A percentile compares a stretch with the other conserved stretches of the same genome.
Evolutionary conservation across 75 land plant species (phyloP).

Genomic region (Cryptomeria japonica): DNA sequence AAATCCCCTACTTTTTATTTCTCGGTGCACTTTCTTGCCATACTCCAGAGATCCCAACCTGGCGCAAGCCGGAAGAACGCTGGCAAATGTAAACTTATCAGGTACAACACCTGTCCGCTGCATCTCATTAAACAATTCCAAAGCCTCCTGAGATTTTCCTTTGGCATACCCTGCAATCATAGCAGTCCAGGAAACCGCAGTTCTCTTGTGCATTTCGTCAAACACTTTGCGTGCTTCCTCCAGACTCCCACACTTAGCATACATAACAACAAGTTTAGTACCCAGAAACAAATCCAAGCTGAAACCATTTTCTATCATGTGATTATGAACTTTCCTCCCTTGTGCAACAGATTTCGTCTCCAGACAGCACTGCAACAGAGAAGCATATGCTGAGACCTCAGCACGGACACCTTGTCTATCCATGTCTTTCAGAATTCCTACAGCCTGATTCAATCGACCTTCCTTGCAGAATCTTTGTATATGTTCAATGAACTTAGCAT

Average conservation of each 20-base stretch:
- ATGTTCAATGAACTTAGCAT: background rate
- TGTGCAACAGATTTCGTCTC: background rate
- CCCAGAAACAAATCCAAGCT: slow-evolving; percentile 8
- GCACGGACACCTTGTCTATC: background rate
- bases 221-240: too few relatives aligned
- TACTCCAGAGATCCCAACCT: slow-evolving; percentile 16
- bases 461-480: background rate
- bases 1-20: slow-evolving; percentile 26
- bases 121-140: slow-evolving; percentile 24
- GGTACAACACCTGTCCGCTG: slow-evolving; percentile 8
- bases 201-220: too few relatives aligned
- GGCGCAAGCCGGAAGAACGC: slow-evolving; percentile 32
- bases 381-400: background rate
- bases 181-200: too few relatives aligned
- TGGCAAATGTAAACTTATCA: slow-evolving; percentile 30
- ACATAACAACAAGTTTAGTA: too few relatives aligned
- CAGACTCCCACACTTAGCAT: too few relatives aligned
- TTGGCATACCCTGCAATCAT: background rate
- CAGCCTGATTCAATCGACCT: background rate
- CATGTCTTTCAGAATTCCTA: background rate
- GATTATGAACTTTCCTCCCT: slow-evolving; percentile 1
- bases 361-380: background rate
- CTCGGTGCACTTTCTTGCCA: slow-evolving; percentile 30
- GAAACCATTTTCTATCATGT: slow-evolving; percentile 24
- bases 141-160: slow-evolving; percentile 9